A percentile compares a stretch with the other conserved stretches of the same genome.
Conservation (phyloP, 345 rosid genomes). For the Salix viminalis region DNA sequence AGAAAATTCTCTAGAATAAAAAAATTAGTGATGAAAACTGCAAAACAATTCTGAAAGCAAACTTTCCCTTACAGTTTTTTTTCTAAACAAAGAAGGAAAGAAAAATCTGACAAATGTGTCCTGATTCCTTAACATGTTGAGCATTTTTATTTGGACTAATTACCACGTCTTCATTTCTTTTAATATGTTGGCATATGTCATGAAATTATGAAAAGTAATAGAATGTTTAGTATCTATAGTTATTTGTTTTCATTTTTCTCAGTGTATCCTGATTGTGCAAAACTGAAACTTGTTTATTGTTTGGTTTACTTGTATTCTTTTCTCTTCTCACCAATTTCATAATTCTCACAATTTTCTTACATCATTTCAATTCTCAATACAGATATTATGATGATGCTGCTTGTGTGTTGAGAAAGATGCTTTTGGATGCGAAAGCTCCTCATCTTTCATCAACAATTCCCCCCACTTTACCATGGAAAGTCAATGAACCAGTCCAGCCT, state of each 20-base stretch:
- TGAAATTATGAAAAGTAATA: neutral
- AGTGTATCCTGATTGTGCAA: neutral
- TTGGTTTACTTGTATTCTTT: neutral
- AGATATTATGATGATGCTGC: slow-evolving; percentile 99
- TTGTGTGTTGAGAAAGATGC: slow-evolving; percentile 91
- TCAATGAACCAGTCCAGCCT: slow-evolving; percentile 68
- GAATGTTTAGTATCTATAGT: no score
- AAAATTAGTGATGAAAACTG: neutral
- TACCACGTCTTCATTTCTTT: neutral
- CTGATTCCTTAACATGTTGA: neutral
- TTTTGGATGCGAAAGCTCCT: slow-evolving; percentile 98
- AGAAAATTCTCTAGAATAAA: neutral
- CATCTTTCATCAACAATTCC: slow-evolving; percentile 90
- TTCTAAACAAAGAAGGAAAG: neutral
- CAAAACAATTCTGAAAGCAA: no score
- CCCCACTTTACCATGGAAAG: slow-evolving; percentile 93
- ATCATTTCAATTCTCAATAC: slow-evolving; percentile 14
- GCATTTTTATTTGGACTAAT: neutral
- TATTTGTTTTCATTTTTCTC: neutral
- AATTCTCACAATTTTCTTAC: neutral
- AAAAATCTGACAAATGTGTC: neutral
- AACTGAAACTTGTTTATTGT: neutral
- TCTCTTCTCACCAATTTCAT: neutral
- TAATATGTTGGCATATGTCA: neutral
- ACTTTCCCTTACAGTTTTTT: neutral